Evolutionary conservation across 768 basidiomycete genomes (phyloP).

Genomic region (Suillus subaureus): DNA sequence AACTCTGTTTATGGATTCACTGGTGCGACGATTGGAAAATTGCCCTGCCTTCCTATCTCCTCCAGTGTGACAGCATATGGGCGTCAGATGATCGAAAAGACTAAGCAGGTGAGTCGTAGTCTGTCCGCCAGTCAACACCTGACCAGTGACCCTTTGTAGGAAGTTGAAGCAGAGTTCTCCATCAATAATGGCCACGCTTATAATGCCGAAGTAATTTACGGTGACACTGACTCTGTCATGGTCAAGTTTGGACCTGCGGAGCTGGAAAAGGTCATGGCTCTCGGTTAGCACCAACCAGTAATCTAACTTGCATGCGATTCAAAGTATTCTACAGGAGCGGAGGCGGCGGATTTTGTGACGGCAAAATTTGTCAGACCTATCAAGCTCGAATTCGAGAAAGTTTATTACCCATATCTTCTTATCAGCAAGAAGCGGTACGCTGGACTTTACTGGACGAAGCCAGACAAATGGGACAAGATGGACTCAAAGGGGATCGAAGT

Average conservation of each 20-base stretch:
- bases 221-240: slow-evolving; percentile 99
- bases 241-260: slow-evolving; percentile 93
- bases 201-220: slow-evolving; percentile 95
- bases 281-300: slow-evolving; percentile 56
- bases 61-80: slow-evolving; percentile 96
- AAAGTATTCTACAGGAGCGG: slow-evolving; percentile 59
- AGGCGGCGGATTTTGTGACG: slow-evolving; percentile 92
- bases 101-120: slow-evolving; percentile 66
- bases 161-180: slow-evolving; percentile 88
- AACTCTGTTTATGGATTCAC: slow-evolving; percentile 99
- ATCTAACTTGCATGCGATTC: slow-evolving; percentile 4
- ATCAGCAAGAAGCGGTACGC: slow-evolving; percentile 99
- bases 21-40: slow-evolving; percentile 94
- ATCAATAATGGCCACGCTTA: slow-evolving; percentile 82
- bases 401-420: slow-evolving; percentile 96
- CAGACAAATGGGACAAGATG: slow-evolving; percentile 99
- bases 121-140: slow-evolving; percentile 1
- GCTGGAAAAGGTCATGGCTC: slow-evolving; percentile 81
- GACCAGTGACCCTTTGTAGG: slow-evolving; percentile 41
- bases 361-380: slow-evolving; percentile 92
- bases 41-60: slow-evolving; percentile 95
- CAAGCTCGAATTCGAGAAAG: slow-evolving; percentile 99
- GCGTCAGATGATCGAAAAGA: slow-evolving; percentile 98
- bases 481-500: slow-evolving; percentile 99
- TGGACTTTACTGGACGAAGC: slow-evolving; percentile 94